Evolutionary conservation across 2,329 filamentous ascomycete species (phyloP).

Genomic region (Pseudogymnoascus sp.): DNA sequence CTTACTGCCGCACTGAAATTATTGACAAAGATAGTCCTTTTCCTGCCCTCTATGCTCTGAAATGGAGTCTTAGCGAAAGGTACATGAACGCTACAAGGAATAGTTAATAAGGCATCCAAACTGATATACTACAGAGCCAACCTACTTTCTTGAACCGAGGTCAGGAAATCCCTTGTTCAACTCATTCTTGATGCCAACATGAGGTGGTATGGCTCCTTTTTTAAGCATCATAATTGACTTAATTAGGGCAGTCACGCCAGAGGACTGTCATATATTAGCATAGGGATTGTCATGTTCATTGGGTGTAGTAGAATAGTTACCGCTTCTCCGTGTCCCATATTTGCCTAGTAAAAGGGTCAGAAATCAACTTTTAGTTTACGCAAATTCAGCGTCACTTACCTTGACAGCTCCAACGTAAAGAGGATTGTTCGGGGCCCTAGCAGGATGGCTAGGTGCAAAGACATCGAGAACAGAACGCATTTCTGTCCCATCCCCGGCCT

Average conservation of each 20-base stretch:
- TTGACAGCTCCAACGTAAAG: slow-evolving; percentile 54
- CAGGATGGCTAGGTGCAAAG: not conserved
- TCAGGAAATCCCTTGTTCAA: slow-evolving; percentile 18
- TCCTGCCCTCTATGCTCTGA: slow-evolving; percentile 23
- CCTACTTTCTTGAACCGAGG: slow-evolving; percentile 24
- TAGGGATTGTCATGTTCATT: too few relatives aligned
- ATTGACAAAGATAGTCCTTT: slow-evolving; percentile 36
- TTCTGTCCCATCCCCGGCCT: slow-evolving; percentile 12
- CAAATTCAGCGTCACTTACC: slow-evolving; percentile 17
- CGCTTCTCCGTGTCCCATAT: slow-evolving; percentile 46
- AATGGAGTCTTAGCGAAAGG: slow-evolving; percentile 12
- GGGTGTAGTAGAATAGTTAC: not conserved
- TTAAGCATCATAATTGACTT: slow-evolving; percentile 14
- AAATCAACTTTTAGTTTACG: too few relatives aligned
- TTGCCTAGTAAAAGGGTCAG: slow-evolving; percentile 29
- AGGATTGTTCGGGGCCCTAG: slow-evolving; percentile 15
- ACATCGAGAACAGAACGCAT: slow-evolving; percentile 4
- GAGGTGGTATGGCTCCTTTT: not conserved
- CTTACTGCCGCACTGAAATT: slow-evolving; percentile 36
- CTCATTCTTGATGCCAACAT: slow-evolving; percentile 17
- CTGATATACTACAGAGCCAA: too few relatives aligned
- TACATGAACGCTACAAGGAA: slow-evolving; percentile 1
- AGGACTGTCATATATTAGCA: not conserved
- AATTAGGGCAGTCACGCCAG: slow-evolving; percentile 16
- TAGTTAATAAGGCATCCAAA: too few relatives aligned